phyloP scores from a whole-genome alignment of 2,329 filamentous ascomycete species.

The Aspergillus candidus region DNA sequence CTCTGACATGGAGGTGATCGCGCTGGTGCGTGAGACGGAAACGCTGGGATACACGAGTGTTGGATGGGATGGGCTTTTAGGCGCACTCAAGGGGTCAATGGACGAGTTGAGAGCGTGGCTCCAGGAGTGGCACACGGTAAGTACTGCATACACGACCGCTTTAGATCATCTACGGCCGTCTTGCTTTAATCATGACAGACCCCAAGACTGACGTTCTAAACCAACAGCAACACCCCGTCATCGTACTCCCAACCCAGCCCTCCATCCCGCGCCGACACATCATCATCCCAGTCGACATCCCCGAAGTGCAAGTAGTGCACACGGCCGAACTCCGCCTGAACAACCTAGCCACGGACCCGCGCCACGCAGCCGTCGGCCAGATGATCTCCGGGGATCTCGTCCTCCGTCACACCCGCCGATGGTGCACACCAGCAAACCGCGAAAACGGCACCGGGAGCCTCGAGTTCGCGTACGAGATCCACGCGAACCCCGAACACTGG shows the following conservation, averaged over 20 bases:
- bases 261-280: constrained; percentile 55
- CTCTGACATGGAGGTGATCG: constrained; percentile 49
- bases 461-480: constrained; percentile 79
- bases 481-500: constrained; percentile 69
- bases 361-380: constrained; percentile 41
- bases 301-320: constrained; percentile 73
- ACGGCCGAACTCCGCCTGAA: constrained; percentile 50
- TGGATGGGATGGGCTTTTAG: constrained; percentile 50
- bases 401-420: constrained; percentile 52
- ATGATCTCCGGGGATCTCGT: constrained; percentile 42
- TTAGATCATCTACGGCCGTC: constrained; percentile 7
- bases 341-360: constrained; percentile 24
- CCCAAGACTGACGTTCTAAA: constrained; percentile 6
- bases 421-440: constrained; percentile 37
- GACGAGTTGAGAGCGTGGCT: constrained; percentile 48
- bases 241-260: constrained; percentile 27
- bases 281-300: constrained; percentile 83
- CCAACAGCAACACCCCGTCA: constrained; percentile 27
- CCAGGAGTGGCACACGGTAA: constrained; percentile 52
- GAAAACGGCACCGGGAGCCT: constrained; percentile 45
- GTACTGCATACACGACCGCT: constrained; percentile 4
- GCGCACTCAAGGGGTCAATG: constrained; percentile 43
- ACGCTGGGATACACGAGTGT: constrained; percentile 48
- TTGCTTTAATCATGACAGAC: constrained; percentile 1
- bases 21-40: constrained; percentile 48